A percentile compares a stretch with the other conserved stretches of the same genome.
Evolutionary conservation across 2,329 filamentous ascomycete genomes (phyloP).

Genomic region (Cladophialophora bantiana): DNA sequence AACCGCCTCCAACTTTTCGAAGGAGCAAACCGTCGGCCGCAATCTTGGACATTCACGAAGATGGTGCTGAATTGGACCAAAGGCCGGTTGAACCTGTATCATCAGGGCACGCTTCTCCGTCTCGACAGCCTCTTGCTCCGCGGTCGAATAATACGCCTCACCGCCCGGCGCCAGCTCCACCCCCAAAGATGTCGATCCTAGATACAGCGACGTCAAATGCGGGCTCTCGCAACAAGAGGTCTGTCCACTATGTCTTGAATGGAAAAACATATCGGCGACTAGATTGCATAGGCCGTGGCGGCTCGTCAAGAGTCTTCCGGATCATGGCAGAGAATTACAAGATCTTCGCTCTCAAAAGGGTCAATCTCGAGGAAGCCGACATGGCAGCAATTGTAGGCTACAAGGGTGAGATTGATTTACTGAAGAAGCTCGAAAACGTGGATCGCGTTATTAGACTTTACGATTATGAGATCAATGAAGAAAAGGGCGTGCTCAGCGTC

Average conservation of each 20-base stretch:
- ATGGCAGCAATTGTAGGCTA: conserved; percentile 82
- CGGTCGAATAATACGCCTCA: conserved; percentile 75
- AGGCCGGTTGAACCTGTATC: conserved; percentile 53
- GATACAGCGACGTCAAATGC: conserved; percentile 86
- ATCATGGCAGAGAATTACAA: conserved; percentile 98
- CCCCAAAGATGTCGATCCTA: conserved; percentile 96
- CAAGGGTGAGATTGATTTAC: conserved; percentile 92
- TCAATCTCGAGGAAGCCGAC: conserved; percentile 89
- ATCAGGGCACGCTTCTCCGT: conserved; percentile 53
- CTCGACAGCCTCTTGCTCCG: conserved; percentile 56
- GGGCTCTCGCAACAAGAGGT: conserved; percentile 77
- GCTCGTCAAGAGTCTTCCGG: conserved; percentile 91
- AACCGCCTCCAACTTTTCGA: conserved; percentile 73
- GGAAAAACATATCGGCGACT: conserved; percentile 88
- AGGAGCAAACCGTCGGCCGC: conserved; percentile 64
- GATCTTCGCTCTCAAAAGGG: conserved; percentile 91
- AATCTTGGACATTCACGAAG: conserved; percentile 64
- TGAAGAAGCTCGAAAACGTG: conserved; percentile 80
- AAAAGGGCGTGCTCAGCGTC: conserved; percentile 86
- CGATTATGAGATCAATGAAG: conserved; percentile 92
- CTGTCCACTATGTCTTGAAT: conserved; percentile 86
- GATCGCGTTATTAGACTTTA: conserved; percentile 89
- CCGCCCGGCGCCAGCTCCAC: conserved; percentile 75
- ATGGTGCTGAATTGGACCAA: conserved; percentile 45
- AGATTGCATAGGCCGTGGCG: conserved; percentile 88